Base-by-base conservation (phyloP, 2,329 filamentous ascomycete species). In the Clathrospora elynae region DNA sequence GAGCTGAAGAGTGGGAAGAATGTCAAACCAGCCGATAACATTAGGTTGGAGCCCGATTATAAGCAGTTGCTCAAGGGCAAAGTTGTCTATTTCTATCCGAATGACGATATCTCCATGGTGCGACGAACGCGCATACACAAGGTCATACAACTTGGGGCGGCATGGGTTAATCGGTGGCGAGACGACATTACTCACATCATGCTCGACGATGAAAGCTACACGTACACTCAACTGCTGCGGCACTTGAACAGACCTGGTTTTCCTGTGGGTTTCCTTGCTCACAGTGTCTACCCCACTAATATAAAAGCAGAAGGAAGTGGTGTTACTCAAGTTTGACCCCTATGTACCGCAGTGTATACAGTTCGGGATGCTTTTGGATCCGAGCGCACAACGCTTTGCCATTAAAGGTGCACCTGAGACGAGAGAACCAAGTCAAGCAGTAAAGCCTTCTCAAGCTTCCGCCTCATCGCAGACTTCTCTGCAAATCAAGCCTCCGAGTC, bases 111-210 rank as follows among this genome's bases (percentile, higher is more conserved):
- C 32, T 81, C 85, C 20, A 79, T 80, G 8, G 75, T 80, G 6
- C 81, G 91, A 25, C 81, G 81, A 40, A 70, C 84, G 44, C 84
- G 88, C 3, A 95, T 96, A 37, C 79, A 79, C 19, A 90, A 86
- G 65, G 85, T 87, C 0, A 78, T 82, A 23, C 54, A 67, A 36
- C 49, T 68, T 9, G 92, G 92, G 29, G 92, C 86, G 1, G 72
- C 66, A 1, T 93, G 90, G 84, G 79, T 82, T 18, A 78, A 77
- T 35, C 71, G 76, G 1, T 81, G 85, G 62, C 67, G 68, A 19
- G 57, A 66, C 0, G 70, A 62, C 14, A 80, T 93, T 11, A 95
- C 87, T 1, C 89, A 96, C 70, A 73, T 95, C 34, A 78, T 97
- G 45, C 85, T 90, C 2, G 91, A 96, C 62, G 85, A 83, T 52